Base-by-base conservation (phyloP, 176 grass and related monocot genomes). In the Phragmites australis region DNA sequence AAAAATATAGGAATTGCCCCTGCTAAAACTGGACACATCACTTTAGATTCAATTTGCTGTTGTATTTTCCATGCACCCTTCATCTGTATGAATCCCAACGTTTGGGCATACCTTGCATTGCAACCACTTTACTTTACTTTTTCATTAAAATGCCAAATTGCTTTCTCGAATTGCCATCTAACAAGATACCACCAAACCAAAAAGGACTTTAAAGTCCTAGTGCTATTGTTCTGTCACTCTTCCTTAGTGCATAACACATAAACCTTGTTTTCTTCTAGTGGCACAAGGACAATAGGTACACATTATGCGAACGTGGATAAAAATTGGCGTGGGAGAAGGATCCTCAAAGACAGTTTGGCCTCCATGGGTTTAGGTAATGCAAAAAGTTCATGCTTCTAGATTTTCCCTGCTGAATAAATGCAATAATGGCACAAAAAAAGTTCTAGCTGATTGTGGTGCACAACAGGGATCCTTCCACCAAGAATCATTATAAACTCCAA, bases 391-490 rank as follows among this genome's bases (percentile, higher is more conserved):
- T 27, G 48, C 9, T 45, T 67, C 6, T 37, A 63, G 27, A 11
- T 55, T 77, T 50, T 61, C 3, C 40, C n/a, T 40, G 44, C 25
- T 55, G 63, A 18, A 68, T 41, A 47, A 31, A 87, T 47, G 43
- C 2, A 31, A 59, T 29, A 14, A 9, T 59, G 3, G 62, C 19
- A 52, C 55, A 62, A 65, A 77, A 65, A 77, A 64, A 23, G 17
- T 1, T 68, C 53, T 2, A 19, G 75, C 41, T 44, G 5, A 62
- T 53, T 55, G 45, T 72, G 49, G 77, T 76, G 82, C 70, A 76
- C 64, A 81, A 13, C 39, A 17, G 13, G 76, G 77, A 85, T 76
- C 64, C 70, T 85, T 89, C 70, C 34, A 89, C 37, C 53, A 62
- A 74, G 43, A 74, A 75, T 41, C 61, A 75, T 84, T 55, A 0